Conservation (phyloP, 805 yeast species). For the Lipomyces yamanashiensis region DNA sequence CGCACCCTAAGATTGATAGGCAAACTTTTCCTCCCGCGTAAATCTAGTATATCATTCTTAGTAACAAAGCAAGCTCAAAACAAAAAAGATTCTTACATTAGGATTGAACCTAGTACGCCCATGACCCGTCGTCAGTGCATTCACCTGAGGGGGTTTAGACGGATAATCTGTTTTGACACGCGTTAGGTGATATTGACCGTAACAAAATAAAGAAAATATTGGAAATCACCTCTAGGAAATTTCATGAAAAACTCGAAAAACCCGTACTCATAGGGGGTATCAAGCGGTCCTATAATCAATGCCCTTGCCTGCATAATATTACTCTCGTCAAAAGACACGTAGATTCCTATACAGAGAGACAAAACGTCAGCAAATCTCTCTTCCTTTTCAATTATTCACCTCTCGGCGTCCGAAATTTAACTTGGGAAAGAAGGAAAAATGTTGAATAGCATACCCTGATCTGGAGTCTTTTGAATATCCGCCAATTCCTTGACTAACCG, state of each 20-base stretch:
- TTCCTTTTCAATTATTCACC: background rate
- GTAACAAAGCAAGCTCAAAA: background rate
- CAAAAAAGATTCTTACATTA: background rate
- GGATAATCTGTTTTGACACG: slow-evolving; percentile 16
- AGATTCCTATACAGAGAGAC: slow-evolving; percentile 10
- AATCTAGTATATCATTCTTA: slow-evolving; percentile 1
- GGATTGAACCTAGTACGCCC: slow-evolving; percentile 31
- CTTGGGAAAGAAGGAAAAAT: no score
- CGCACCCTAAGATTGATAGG: slow-evolving; percentile 24
- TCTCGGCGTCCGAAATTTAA: background rate
- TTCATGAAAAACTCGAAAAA: slow-evolving; percentile 22
- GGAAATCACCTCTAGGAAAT: slow-evolving; percentile 15
- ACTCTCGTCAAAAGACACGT: slow-evolving; percentile 18
- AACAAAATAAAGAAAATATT: background rate
- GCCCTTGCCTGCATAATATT: slow-evolving; percentile 21
- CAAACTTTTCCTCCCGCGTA: slow-evolving; percentile 28
- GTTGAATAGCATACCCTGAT: slow-evolving; percentile 12
- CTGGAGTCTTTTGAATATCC: slow-evolving; percentile 22
- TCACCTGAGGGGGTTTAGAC: slow-evolving; percentile 19
- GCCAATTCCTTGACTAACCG: slow-evolving; percentile 21
- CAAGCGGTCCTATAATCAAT: slow-evolving; percentile 21
- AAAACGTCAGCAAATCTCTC: background rate
- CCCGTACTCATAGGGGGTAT: slow-evolving; percentile 25
- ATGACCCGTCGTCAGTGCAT: slow-evolving; percentile 23
- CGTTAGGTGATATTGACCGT: no score